Evolutionary conservation across 2,329 filamentous ascomycete species (phyloP).

Genomic region (Colletotrichum endophyticum): DNA sequence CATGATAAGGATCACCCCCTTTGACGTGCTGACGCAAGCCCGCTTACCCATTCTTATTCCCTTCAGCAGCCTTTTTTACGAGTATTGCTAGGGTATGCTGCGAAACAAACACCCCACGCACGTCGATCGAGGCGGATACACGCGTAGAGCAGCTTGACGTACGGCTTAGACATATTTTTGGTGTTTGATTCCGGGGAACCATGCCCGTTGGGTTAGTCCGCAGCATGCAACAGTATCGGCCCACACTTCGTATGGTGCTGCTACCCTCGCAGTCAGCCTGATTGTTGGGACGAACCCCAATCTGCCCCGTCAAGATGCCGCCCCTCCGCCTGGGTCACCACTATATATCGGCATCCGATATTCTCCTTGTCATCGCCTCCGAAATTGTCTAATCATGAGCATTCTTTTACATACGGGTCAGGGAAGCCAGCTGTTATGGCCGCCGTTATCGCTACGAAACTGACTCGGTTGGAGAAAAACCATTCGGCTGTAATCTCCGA

Average conservation of each 20-base stretch:
- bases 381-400: background rate
- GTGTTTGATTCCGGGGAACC: background rate
- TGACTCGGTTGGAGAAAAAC: background rate
- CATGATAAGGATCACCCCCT: background rate
- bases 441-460: background rate
- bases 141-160: background rate
- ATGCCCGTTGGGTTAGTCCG: background rate
- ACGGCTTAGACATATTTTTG: background rate
- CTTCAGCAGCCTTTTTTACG: background rate
- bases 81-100: background rate
- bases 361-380: background rate
- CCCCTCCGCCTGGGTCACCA: background rate
- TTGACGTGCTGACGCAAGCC: background rate
- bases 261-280: background rate
- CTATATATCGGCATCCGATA: background rate
- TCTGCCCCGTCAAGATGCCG: background rate
- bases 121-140: background rate
- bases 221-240: background rate
- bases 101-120: background rate
- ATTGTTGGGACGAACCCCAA: background rate
- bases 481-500: background rate
- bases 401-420: accelerated
- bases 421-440: background rate
- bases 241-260: background rate
- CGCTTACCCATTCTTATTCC: background rate